These are phyloP conservation scores for Bruguiera parviflora DNA, from an alignment of 345 rosid genomes.

Conservation along the genomic window DNA sequence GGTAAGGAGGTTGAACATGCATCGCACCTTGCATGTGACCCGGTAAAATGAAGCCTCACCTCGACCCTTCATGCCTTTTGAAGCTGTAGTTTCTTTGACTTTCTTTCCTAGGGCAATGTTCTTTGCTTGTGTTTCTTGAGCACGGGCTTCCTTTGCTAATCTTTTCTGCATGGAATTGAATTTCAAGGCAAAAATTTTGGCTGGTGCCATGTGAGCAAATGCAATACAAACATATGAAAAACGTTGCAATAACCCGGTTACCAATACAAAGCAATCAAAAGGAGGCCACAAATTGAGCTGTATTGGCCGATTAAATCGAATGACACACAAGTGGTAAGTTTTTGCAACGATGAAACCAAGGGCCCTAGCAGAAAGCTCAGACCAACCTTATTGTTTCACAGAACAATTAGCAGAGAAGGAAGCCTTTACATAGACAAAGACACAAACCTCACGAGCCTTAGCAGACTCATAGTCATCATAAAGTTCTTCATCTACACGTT, in stretches of 20 bases:
- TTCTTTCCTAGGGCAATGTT: slow-evolving; percentile 74
- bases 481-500: slow-evolving; percentile 72
- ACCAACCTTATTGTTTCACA: not conserved
- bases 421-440: slow-evolving; percentile 3
- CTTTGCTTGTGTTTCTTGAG: slow-evolving; percentile 79
- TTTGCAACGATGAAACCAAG: not conserved
- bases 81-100: slow-evolving; percentile 59
- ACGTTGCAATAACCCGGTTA: not conserved
- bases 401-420: not conserved
- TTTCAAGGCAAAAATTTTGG: slow-evolving; percentile 4
- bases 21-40: slow-evolving; percentile 88
- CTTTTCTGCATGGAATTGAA: slow-evolving; percentile 57
- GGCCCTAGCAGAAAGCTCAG: not conserved
- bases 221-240: not conserved
- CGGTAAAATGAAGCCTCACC: slow-evolving; percentile 93
- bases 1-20: slow-evolving; percentile 6
- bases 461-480: slow-evolving; percentile 91
- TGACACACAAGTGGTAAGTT: not conserved
- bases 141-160: slow-evolving; percentile 82
- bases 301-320: not conserved
- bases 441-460: slow-evolving; percentile 84
- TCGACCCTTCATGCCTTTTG: slow-evolving; percentile 68
- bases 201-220: not conserved
- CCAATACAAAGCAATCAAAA: not conserved
- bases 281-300: not conserved